A percentile compares a stretch with the other conserved stretches of the same genome.
phyloP scores from a whole-genome alignment of 2,329 filamentous ascomycete species.

The Nigrograna mackinnonii region DNA sequence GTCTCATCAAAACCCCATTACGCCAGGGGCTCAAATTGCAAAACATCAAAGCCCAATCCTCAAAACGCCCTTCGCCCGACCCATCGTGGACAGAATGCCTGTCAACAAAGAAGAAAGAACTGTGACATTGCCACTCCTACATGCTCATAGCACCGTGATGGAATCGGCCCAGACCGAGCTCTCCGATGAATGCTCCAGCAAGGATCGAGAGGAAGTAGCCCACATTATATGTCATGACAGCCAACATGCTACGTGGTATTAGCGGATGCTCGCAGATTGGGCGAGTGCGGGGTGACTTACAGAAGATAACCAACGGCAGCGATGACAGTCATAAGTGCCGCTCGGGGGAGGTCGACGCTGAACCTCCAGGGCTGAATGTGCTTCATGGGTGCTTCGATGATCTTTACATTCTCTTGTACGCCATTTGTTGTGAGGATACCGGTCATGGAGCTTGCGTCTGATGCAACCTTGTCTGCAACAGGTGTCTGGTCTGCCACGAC shows the following conservation, averaged over 20 bases:
- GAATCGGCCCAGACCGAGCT: slow-evolving; percentile 77
- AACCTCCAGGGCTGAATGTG: slow-evolving; percentile 75
- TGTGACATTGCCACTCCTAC: slow-evolving; percentile 11
- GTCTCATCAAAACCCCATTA: too few species aligned
- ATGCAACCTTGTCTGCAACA: slow-evolving; percentile 61
- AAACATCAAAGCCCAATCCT: too few species aligned
- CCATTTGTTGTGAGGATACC: slow-evolving; percentile 75
- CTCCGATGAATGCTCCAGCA: slow-evolving; percentile 80
- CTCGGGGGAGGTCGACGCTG: slow-evolving; percentile 76
- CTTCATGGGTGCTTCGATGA: slow-evolving; percentile 64
- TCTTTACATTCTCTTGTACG: slow-evolving; percentile 76
- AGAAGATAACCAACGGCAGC: slow-evolving; percentile 82
- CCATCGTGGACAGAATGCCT: too few species aligned
- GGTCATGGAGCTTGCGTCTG: slow-evolving; percentile 61
- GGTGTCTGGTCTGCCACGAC: slow-evolving; percentile 68
- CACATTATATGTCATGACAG: slow-evolving; percentile 87
- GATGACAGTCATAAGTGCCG: slow-evolving; percentile 70
- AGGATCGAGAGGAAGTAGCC: slow-evolving; percentile 85
- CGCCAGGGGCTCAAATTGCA: too few species aligned
- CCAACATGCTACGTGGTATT: slow-evolving; percentile 72
- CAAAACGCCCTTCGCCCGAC: too few species aligned
- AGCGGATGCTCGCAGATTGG: slow-evolving; percentile 10
- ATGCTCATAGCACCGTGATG: slow-evolving; percentile 33
- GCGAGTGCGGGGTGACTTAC: slow-evolving; percentile 56
- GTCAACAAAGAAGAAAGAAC: background rate